Conservation (phyloP, 768 basidiomycete genomes). For the Artomyces pyxidatus region DNA sequence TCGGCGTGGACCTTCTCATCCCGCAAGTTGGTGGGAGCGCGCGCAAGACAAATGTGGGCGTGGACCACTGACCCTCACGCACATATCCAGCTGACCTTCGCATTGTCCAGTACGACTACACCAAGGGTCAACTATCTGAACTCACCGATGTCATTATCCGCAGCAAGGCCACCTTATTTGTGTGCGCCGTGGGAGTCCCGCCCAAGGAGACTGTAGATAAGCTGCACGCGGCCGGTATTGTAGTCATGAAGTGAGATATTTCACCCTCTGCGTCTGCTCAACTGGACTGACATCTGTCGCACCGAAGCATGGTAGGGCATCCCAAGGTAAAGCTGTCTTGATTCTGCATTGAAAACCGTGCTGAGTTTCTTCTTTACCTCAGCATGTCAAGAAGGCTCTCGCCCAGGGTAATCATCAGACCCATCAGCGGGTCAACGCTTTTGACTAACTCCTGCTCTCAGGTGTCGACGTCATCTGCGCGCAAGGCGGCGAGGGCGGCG, state of each 20-base stretch:
- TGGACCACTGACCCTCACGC: not conserved
- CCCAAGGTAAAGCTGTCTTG: constrained; percentile 62
- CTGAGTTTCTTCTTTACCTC: not conserved
- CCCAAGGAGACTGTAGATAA: constrained; percentile 77
- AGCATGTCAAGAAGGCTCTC: constrained; percentile 72
- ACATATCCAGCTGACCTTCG: not conserved
- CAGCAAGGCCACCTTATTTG: constrained; percentile 67
- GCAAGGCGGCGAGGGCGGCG: constrained; percentile 83
- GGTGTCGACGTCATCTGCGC: constrained; percentile 91
- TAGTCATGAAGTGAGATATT: constrained; percentile 72
- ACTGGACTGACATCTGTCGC: not conserved
- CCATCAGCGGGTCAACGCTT: not conserved
- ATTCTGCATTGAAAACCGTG: not conserved
- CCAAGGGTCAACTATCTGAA: constrained; percentile 66
- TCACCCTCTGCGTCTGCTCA: not conserved
- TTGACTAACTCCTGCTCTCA: constrained; percentile 7
- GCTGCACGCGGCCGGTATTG: constrained; percentile 69
- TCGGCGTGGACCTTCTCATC: constrained; percentile 77
- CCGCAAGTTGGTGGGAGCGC: constrained; percentile 79
- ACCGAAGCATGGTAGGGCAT: constrained; percentile 69
- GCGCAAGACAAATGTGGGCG: constrained; percentile 65
- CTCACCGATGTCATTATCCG: constrained; percentile 75
- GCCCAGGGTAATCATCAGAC: constrained; percentile 54
- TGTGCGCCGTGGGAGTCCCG: constrained; percentile 80
- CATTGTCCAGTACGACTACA: constrained; percentile 53